Evolutionary conservation across 2,329 filamentous ascomycete genomes (phyloP).

Genomic region (Cladophialophora exuberans): DNA sequence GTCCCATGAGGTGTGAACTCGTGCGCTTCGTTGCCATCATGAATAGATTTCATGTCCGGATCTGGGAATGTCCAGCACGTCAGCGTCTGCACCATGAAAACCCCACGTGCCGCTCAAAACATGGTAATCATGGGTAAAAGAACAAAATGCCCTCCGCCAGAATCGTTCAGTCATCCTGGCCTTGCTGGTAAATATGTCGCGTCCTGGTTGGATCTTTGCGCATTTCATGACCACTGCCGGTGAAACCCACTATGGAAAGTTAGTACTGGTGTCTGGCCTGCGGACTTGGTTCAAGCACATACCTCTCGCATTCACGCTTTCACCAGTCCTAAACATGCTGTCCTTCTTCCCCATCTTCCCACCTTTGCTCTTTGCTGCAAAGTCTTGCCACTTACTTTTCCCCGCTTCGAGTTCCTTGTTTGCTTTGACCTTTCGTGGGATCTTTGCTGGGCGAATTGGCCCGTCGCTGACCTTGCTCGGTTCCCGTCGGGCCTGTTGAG

Average conservation of each 20-base stretch:
- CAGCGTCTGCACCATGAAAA: slow-evolving; percentile 26
- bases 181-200: slow-evolving; percentile 82
- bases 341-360: slow-evolving; percentile 77
- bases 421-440: slow-evolving; percentile 78
- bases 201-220: slow-evolving; percentile 83
- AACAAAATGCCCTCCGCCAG: not conserved
- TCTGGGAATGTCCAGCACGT: slow-evolving; percentile 25
- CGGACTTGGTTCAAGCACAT: slow-evolving; percentile 36
- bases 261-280: slow-evolving; percentile 30
- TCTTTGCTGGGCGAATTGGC: slow-evolving; percentile 64
- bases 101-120: slow-evolving; percentile 22
- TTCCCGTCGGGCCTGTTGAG: slow-evolving; percentile 66
- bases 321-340: slow-evolving; percentile 94
- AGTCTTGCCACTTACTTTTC: slow-evolving; percentile 95
- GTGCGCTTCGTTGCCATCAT: not conserved
- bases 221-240: slow-evolving; percentile 93
- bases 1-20: slow-evolving; percentile 13
- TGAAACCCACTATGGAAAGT: slow-evolving; percentile 77
- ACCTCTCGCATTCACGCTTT: slow-evolving; percentile 86
- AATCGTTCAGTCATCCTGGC: slow-evolving; percentile 51
- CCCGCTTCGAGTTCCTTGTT: slow-evolving; percentile 88
- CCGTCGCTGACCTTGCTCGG: slow-evolving; percentile 66
- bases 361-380: slow-evolving; percentile 71
- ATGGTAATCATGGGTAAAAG: slow-evolving; percentile 13
- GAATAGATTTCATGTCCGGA: slow-evolving; percentile 7